These are phyloP conservation scores for Phytomonas sp. DNA, from an alignment of 208 protist genomes.

Conservation along the genomic window DNA sequence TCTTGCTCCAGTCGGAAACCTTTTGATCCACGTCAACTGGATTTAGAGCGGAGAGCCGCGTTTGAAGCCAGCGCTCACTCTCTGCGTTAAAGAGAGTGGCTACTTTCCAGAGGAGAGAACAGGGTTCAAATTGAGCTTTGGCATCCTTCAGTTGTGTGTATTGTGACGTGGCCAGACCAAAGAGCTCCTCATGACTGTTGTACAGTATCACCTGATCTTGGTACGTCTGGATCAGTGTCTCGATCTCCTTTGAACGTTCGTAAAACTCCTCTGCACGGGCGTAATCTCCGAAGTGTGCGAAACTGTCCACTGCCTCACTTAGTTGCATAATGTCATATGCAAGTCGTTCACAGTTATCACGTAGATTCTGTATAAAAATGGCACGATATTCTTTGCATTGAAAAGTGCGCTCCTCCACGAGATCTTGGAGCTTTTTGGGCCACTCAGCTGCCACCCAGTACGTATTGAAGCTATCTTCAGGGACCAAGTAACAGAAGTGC, in stretches of 20 bases:
- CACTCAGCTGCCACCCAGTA: conserved; percentile 90
- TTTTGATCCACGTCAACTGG: conserved; percentile 78
- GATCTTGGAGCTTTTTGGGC: conserved; percentile 85
- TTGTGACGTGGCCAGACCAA: conserved; percentile 70
- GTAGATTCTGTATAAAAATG: conserved; percentile 84
- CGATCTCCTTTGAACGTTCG: conserved; percentile 72
- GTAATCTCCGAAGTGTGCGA: conserved; percentile 79
- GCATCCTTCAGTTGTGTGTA: conserved; percentile 88
- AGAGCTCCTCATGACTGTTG: conserved; percentile 87
- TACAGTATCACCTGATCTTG: conserved; percentile 71
- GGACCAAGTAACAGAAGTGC: conserved; percentile 67
- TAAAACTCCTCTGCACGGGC: conserved; percentile 83
- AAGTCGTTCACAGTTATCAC: conserved; percentile 81
- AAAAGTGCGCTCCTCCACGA: conserved; percentile 85
- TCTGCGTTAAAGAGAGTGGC: conserved; percentile 75
- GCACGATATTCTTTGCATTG: conserved; percentile 87
- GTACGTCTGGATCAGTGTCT: conserved; percentile 51
- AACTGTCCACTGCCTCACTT: conserved; percentile 76
- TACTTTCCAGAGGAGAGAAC: conserved; percentile 87
- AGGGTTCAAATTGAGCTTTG: conserved; percentile 82
- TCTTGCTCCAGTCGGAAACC: conserved; percentile 78
- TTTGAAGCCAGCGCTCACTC: conserved; percentile 84
- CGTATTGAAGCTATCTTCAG: conserved; percentile 58
- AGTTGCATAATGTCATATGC: conserved; percentile 78
- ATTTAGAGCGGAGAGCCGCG: conserved; percentile 78